Evolutionary conservation across 345 rosid species (phyloP), one percentile per base, ranked within the genome.

Genomic region (Citrus cavaleriei): DNA sequence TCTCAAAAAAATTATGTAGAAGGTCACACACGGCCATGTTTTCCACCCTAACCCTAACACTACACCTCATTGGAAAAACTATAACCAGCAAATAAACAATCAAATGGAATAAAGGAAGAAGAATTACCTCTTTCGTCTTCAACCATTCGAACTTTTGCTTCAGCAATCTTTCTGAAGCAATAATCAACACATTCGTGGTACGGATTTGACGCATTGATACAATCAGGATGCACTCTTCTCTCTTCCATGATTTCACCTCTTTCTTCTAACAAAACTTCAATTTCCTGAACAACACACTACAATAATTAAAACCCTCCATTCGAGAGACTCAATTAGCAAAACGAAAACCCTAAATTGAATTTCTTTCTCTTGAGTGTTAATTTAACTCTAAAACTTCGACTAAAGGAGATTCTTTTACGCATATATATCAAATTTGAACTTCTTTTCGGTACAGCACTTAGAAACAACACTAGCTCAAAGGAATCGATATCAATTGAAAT

Each of bases 171-270:
- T 74, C 73, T 79, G 71, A 94, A 93, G 88, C 97, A 94, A 82
- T 88, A 96, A 51, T 93, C 99, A 0, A 90, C 95, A 65, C 93
- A 91, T 71, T 91, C 93, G 27, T 91, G 95, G 80, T 86, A 91
- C 61, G 93, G 97, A 82, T 93, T 93, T 14, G 90, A 87, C 4
- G 93, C 93, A 72, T 91, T 93, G 67, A 87, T 89, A 82, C 93
- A 92, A 61, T 88, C 92, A 0, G 87, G 89, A 22, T 92, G 95
- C 28, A 90, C 91, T 74, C 87, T 85, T 76, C 89, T 84, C 54
- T 86, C 90, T 61, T 72, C 83, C 70, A 32, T 65, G 72, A 37
- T 28, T 59, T 49, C 35, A 46, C 73, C 75, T 62, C 73, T 30
- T 38, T 7, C n/a, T 64, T 37, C 30, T 25, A 21, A 63, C 6